Evolutionary conservation across 768 basidiomycete genomes (phyloP).

Genomic region (Collybiopsis luxurians): DNA sequence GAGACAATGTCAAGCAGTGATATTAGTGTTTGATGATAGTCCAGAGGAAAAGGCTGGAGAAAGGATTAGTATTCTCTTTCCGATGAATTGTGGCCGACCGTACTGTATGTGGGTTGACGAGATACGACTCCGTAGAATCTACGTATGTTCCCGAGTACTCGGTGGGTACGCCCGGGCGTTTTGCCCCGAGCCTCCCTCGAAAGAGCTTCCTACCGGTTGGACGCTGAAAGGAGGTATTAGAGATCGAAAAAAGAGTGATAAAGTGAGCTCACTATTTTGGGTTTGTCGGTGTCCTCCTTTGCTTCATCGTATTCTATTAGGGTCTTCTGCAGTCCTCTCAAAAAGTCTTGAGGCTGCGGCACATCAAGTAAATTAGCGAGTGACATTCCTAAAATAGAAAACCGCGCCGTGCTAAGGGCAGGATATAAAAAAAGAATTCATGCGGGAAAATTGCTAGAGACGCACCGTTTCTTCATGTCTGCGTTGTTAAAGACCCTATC

Average conservation of each 20-base stretch:
- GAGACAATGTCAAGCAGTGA: constrained; percentile 88
- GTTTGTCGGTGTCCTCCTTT: constrained; percentile 70
- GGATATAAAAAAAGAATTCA: constrained; percentile 1
- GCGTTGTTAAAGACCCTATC: constrained; percentile 71
- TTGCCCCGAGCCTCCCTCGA: constrained; percentile 25
- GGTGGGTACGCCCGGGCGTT: constrained; percentile 52
- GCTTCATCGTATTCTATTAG: constrained; percentile 77
- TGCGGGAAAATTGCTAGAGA: constrained; percentile 7
- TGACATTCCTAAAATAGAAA: constrained; percentile 84
- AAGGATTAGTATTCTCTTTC: background rate
- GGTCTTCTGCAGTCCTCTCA: constrained; percentile 69
- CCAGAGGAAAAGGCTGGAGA: constrained; percentile 77
- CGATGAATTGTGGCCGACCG: constrained; percentile 19
- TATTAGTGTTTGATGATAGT: constrained; percentile 86
- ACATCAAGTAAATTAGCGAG: constrained; percentile 81
- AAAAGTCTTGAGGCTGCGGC: constrained; percentile 73
- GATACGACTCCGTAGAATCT: constrained; percentile 59
- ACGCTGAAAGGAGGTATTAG: constrained; percentile 17
- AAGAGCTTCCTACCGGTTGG: constrained; percentile 13
- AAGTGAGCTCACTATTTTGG: constrained; percentile 58
- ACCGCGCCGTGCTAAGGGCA: constrained; percentile 70
- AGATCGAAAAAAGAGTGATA: constrained; percentile 5
- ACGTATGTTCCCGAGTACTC: constrained; percentile 62
- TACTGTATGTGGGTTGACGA: constrained; percentile 74
- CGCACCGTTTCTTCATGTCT: constrained; percentile 78